phyloP scores from a whole-genome alignment of 2,329 filamentous ascomycete species.

The Triangularia verruculosa region DNA sequence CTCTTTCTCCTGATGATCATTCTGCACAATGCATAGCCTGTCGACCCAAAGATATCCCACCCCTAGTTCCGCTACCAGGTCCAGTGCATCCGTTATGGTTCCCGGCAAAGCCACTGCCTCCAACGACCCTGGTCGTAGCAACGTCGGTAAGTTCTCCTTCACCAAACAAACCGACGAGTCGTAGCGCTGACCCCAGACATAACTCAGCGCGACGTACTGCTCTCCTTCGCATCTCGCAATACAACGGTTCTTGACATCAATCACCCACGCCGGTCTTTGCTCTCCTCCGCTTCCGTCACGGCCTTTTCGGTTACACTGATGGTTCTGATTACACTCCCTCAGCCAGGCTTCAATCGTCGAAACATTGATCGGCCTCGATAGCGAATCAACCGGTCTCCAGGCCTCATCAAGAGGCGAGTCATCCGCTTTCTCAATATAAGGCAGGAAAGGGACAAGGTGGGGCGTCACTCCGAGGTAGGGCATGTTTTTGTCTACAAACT shows the following conservation, averaged over 20 bases:
- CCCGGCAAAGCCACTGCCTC: background rate
- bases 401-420: background rate
- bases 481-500: slow-evolving; percentile 1
- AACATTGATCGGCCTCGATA: slow-evolving; percentile 13
- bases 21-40: slow-evolving; percentile 20
- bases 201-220: slow-evolving; percentile 18
- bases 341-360: slow-evolving; percentile 11
- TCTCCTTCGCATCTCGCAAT: slow-evolving; percentile 1
- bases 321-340: slow-evolving; percentile 5
- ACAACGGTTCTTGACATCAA: slow-evolving; percentile 13
- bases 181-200: slow-evolving; percentile 18
- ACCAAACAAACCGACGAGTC: slow-evolving; percentile 8
- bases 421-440: slow-evolving; percentile 18
- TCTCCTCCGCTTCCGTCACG: background rate
- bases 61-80: slow-evolving; percentile 8
- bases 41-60: slow-evolving; percentile 20
- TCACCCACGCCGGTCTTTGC: slow-evolving; percentile 4
- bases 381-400: slow-evolving; percentile 9
- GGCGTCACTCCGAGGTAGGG: slow-evolving; percentile 13
- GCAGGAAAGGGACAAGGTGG: slow-evolving; percentile 16
- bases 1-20: slow-evolving; percentile 14
- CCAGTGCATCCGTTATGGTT: slow-evolving; percentile 17
- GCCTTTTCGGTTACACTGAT: background rate
- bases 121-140: slow-evolving; percentile 4
- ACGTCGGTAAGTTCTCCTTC: background rate